These are phyloP conservation scores for Rosa hybrid DNA, from an alignment of 331 rosid genomes.

Conservation along the genomic window DNA sequence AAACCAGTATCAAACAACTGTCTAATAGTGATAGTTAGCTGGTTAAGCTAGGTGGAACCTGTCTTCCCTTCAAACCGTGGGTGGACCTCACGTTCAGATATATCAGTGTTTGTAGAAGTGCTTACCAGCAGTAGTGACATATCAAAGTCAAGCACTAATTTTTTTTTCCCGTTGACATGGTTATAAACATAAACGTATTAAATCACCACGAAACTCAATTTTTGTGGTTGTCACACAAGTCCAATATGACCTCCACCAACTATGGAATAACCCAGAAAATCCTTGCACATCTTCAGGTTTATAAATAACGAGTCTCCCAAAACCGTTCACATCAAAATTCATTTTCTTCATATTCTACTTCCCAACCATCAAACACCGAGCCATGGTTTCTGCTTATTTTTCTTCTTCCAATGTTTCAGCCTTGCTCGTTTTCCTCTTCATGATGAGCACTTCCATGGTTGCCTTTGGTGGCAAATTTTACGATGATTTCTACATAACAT, in stretches of 20 bases:
- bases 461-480: conserved; percentile 41
- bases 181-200: neutral
- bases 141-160: neutral
- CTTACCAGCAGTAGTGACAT: neutral
- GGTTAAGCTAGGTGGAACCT: neutral
- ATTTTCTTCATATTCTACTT: neutral
- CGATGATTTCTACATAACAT: conserved; percentile 47
- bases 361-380: neutral
- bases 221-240: neutral
- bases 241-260: neutral
- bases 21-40: neutral
- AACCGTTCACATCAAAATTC: neutral
- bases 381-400: conserved; percentile 1
- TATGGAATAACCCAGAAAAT: neutral
- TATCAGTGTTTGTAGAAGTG: neutral
- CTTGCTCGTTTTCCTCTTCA: conserved; percentile 3
- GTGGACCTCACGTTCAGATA: conserved; percentile 16
- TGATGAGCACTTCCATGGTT: conserved; percentile 13
- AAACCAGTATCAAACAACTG: neutral
- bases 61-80: neutral
- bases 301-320: neutral
- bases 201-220: neutral
- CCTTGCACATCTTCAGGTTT: neutral
- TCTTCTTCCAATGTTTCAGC: neutral
- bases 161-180: neutral